Evolutionary conservation across 805 yeast genomes (phyloP).

Genomic region (Debaryomyces maramus): DNA sequence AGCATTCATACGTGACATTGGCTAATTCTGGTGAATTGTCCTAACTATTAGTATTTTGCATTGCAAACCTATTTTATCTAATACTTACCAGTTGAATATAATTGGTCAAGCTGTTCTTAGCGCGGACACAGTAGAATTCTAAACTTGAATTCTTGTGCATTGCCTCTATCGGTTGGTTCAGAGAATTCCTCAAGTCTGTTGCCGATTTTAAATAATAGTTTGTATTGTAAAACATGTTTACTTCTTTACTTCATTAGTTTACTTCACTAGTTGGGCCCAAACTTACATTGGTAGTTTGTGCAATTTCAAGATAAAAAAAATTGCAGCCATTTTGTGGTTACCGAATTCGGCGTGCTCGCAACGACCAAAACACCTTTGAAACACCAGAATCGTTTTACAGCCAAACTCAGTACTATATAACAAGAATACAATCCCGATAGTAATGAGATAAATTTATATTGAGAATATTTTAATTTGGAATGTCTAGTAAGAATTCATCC

Average conservation of each 20-base stretch:
- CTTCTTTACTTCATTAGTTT: too few species aligned
- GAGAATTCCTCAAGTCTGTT: background rate
- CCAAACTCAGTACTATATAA: background rate
- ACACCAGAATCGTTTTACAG: slow-evolving; percentile 2
- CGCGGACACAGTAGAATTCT: slow-evolving; percentile 8
- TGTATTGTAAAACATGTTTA: background rate
- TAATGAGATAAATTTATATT: too few species aligned
- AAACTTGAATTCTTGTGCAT: slow-evolving; percentile 6
- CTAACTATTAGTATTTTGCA: background rate
- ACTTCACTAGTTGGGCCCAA: too few species aligned
- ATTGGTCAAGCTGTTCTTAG: slow-evolving; percentile 5
- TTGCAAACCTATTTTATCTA: background rate
- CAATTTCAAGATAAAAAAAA: background rate
- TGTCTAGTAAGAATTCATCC: background rate
- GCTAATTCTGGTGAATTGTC: background rate
- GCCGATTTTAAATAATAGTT: background rate
- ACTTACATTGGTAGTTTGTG: background rate
- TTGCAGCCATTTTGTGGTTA: slow-evolving; percentile 11
- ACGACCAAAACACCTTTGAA: slow-evolving; percentile 7
- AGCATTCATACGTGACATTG: background rate
- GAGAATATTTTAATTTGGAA: too few species aligned
- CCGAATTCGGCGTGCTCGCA: slow-evolving; percentile 4
- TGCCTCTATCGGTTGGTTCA: background rate
- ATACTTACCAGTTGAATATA: background rate
- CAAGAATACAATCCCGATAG: background rate